These are phyloP conservation scores for Stenocarpella maydis DNA, from an alignment of 2,329 filamentous ascomycete species.

Conservation along the genomic window DNA sequence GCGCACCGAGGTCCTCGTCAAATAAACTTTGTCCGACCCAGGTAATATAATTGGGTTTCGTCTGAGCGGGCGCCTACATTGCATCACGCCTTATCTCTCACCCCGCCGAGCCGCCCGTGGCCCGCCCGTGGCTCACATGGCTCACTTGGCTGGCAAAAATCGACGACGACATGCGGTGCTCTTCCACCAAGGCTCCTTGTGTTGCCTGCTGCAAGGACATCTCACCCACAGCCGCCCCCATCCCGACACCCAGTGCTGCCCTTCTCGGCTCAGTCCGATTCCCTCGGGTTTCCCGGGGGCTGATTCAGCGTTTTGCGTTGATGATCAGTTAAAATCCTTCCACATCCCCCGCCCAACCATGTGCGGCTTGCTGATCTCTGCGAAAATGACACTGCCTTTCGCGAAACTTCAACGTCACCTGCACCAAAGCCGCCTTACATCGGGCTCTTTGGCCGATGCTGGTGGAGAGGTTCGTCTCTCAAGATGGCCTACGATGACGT, in stretches of 20 bases:
- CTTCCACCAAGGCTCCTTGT: background rate
- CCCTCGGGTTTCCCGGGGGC: too few relatives aligned
- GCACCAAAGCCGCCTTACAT: background rate
- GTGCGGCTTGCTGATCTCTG: background rate
- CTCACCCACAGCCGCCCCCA: background rate
- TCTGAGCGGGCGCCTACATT: slow-evolving; percentile 20
- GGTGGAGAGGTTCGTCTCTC: slow-evolving; percentile 10
- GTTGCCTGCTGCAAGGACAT: background rate
- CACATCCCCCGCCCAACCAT: background rate
- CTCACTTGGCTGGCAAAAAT: slow-evolving; percentile 10
- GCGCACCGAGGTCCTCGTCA: slow-evolving; percentile 6
- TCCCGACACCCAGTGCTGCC: background rate
- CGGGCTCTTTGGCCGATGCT: background rate
- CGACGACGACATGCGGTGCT: background rate
- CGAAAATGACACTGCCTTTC: slow-evolving; percentile 5
- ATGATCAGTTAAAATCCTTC: background rate
- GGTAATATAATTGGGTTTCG: slow-evolving; percentile 15
- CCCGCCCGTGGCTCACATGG: background rate
- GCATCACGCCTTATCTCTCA: slow-evolving; percentile 15
- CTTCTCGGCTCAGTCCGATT: background rate
- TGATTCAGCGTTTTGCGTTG: too few relatives aligned
- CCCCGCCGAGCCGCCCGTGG: slow-evolving; percentile 1
- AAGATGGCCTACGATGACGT: slow-evolving; percentile 23
- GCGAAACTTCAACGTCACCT: background rate
- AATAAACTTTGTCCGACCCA: slow-evolving; percentile 20